A percentile compares a stretch with the other conserved stretches of the same genome.
Evolutionary conservation across 441 rosid genomes (phyloP).

Genomic region (Erodium trifolium): DNA sequence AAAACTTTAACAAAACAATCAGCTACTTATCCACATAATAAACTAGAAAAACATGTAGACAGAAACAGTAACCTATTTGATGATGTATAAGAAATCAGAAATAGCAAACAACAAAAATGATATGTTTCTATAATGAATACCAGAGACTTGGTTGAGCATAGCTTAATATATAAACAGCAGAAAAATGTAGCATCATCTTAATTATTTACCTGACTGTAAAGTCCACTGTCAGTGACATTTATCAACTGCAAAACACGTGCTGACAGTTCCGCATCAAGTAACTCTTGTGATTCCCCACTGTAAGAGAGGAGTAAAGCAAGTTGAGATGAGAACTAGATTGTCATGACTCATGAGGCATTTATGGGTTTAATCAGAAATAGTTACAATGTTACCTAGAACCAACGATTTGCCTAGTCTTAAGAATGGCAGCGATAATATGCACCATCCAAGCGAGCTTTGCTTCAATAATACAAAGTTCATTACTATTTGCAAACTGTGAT

Average conservation of each 20-base stretch:
- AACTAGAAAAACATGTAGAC: not conserved
- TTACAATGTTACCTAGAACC: constrained; percentile 64
- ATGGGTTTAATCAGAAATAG: constrained; percentile 8
- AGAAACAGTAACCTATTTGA: not conserved
- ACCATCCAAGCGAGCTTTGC: constrained; percentile 97
- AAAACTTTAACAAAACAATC: not conserved
- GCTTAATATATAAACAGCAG: not conserved
- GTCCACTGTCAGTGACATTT: constrained; percentile 87
- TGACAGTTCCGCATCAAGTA: constrained; percentile 97
- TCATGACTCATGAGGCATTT: not conserved
- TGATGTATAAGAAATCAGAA: constrained; percentile 4
- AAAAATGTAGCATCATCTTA: constrained; percentile 1
- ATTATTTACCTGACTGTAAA: constrained; percentile 66
- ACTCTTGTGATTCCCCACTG: constrained; percentile 94
- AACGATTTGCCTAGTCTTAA: constrained; percentile 76
- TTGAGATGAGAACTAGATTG: not conserved
- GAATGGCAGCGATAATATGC: constrained; percentile 89
- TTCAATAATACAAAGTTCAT: constrained; percentile 71
- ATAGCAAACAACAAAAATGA: not conserved
- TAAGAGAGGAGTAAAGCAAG: constrained; percentile 23
- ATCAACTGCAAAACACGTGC: constrained; percentile 94
- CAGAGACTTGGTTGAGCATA: not conserved
- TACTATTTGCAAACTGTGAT: constrained; percentile 39
- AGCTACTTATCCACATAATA: not conserved
- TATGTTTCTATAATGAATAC: not conserved